Conservation (phyloP, 2,329 filamentous ascomycete genomes). For the Colletotrichum gloeosporioides region DNA sequence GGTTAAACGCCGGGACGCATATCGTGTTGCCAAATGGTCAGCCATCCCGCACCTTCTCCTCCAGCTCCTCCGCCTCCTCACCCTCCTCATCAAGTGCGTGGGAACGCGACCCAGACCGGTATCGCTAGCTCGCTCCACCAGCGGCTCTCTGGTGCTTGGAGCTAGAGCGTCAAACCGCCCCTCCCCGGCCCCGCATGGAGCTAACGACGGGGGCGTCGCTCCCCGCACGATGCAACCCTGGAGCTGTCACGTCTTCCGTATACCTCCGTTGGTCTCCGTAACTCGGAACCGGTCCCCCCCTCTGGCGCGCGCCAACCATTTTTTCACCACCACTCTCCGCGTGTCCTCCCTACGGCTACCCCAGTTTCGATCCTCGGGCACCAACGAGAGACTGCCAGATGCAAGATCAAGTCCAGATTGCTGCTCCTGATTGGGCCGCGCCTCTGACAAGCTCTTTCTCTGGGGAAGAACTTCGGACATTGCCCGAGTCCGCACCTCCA, state of each 20-base stretch:
- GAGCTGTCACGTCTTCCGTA: constrained; percentile 13
- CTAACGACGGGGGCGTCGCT: constrained; percentile 8
- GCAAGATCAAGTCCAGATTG: constrained; percentile 11
- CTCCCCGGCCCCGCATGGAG: constrained; percentile 15
- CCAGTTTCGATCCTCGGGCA: constrained; percentile 11
- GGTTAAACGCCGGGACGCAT: neutral
- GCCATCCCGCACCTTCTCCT: neutral
- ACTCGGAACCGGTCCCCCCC: neutral
- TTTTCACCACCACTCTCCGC: neutral
- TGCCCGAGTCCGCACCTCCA: constrained; percentile 7
- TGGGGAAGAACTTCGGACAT: constrained; percentile 13
- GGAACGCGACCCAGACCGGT: neutral
- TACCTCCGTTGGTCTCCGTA: constrained; percentile 18
- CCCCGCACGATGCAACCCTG: constrained; percentile 19
- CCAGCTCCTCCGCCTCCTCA: neutral
- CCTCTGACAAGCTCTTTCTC: neutral
- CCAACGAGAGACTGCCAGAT: constrained; percentile 14
- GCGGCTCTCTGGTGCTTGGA: constrained; percentile 15
- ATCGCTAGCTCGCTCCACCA: constrained; percentile 9
- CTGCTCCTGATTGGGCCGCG: neutral
- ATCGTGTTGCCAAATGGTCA: neutral
- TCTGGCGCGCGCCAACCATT: constrained; percentile 5
- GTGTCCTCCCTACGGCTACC: neutral
- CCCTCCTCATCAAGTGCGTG: neutral
- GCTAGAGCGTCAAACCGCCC: neutral